Base-by-base conservation (phyloP, 1,284 basidiomycete species). In the Tetrapyrgos nigripes region DNA sequence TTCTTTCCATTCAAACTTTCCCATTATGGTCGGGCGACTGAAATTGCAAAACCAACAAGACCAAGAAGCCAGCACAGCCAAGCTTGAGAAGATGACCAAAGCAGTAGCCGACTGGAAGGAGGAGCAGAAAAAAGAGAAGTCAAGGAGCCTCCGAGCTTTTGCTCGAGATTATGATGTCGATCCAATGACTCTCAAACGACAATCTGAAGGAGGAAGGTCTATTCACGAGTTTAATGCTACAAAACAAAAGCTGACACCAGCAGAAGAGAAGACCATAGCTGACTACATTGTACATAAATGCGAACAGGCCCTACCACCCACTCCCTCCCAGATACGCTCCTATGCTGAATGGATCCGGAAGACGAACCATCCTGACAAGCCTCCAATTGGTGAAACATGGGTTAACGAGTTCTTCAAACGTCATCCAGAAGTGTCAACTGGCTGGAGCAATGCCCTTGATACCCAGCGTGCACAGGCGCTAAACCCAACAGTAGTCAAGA, bases 401-500 rank as follows among this genome's bases (percentile, higher is more conserved):
- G 31, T 57, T 23, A 40, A 50, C 24, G 29, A 29, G 17, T 57
- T 57, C 27, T 40, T 46, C n/a, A 29, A 28, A 9, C 26, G 43
- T 31, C 43, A 54, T 43, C 52, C 40, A 14, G 26, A 47, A 21
- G 31, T 66, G 26, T 48, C 57, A 26, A 59, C 57, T 19, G 59
- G 62, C 43, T 64, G 63, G 64, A 58, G 55, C 26, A 63, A 54
- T 23, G 46, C 61, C 9, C 61, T 66, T 26, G 63, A 62, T 37
- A 64, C 54, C 13, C 53, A 66, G 51, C 50, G 55, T 43, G 64
- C 63, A 17, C 29, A 55, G 40, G 49, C 57, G 21, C 43, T 67
- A 29, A 65, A 68, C 54, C 62, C 60, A 3, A 55, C 56, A 26
- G 65, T 59, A n/a, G 62, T 68, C 11, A 57, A 62, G 28, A 44